Percentiles rank a stretch among this genome's conserved stretches.
Evolutionary conservation across 2,329 filamentous ascomycete species (phyloP).

Genomic region (Hymenoscyphus fraxineus): DNA sequence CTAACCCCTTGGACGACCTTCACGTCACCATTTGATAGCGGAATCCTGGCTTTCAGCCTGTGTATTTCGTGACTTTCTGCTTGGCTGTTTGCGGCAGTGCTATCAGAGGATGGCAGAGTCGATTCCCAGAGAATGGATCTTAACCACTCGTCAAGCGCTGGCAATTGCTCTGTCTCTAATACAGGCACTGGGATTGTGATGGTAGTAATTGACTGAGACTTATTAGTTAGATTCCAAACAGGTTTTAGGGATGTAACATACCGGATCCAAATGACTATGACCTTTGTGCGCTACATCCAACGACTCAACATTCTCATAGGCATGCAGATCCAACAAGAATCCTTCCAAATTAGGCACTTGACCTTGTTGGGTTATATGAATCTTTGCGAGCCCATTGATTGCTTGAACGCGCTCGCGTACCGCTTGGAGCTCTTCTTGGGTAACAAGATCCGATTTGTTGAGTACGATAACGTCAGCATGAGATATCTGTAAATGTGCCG

Average conservation of each 20-base stretch:
- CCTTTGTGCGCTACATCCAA: constrained; percentile 71
- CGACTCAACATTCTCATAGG: constrained; percentile 78
- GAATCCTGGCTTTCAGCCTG: constrained; percentile 76
- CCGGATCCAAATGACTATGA: constrained; percentile 86
- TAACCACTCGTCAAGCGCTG: constrained; percentile 74
- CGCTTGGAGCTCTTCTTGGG: constrained; percentile 59
- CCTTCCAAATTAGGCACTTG: constrained; percentile 79
- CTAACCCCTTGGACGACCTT: constrained; percentile 88
- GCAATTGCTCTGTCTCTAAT: constrained; percentile 55
- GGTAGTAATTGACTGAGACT: constrained; percentile 72
- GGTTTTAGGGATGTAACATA: constrained; percentile 40
- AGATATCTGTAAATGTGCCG: constrained; percentile 92
- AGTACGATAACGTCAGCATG: constrained; percentile 93
- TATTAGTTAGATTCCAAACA: not conserved
- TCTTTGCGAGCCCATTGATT: constrained; percentile 85
- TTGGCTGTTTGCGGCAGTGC: not conserved
- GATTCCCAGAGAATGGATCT: constrained; percentile 81
- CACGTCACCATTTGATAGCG: constrained; percentile 58
- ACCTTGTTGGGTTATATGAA: constrained; percentile 78
- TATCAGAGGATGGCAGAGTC: constrained; percentile 45
- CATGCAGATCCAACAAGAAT: constrained; percentile 82
- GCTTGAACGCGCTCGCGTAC: constrained; percentile 70
- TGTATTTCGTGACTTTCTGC: constrained; percentile 66
- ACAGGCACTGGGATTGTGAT: constrained; percentile 65
- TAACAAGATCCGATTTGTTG: constrained; percentile 89